Base-by-base conservation (phyloP, 768 basidiomycete species). In the Leccinum arenicola region DNA sequence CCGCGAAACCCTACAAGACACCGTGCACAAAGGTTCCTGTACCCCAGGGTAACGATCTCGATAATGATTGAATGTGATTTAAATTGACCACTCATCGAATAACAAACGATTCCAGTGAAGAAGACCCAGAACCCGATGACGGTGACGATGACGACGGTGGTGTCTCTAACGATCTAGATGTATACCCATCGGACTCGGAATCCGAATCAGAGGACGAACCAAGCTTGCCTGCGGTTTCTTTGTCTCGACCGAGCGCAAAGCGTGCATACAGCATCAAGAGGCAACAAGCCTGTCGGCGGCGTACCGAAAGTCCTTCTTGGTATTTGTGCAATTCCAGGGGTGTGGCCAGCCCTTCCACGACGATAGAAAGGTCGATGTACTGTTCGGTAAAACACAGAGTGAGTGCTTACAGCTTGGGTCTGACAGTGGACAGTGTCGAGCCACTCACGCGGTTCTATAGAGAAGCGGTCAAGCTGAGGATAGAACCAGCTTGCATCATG, bases 381-480 rank as follows among this genome's bases (percentile, higher is more conserved):
- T 87, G 86, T 64, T 86, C 84, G 6, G 71, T 73, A 71, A 77
- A 79, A 56, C 86, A 87, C 70, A 62, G 84, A 88, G 86, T 87
- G 64, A 66, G 85, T 79, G n/a, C 36, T 23, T 59, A 50, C 45
- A 7, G 33, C 54, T 19, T 52, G 52, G 61, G 38, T 12, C 51
- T 40, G 38, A 40, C 38, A 10, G 53, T n/a, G 33, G 33, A 40
- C 47, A 62, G 27, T 27, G 27, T 27, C 40, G 59, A 55, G 31
- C 35, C 23, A 59, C 55, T 66, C 59, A 63, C 52, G 15, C 40
- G 29, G 11, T 54, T 57, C 38, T 31, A 52, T 60, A 87, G 86
- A 71, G 84, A 87, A 65, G 85, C 84, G 1, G 84, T 87, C 12
- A 71, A 68, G 15, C 71, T 77, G 17, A 82, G 85, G 31, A 63